These are phyloP conservation scores for Scleroderma citrinum DNA, from an alignment of 768 basidiomycete genomes.

Conservation along the genomic window DNA sequence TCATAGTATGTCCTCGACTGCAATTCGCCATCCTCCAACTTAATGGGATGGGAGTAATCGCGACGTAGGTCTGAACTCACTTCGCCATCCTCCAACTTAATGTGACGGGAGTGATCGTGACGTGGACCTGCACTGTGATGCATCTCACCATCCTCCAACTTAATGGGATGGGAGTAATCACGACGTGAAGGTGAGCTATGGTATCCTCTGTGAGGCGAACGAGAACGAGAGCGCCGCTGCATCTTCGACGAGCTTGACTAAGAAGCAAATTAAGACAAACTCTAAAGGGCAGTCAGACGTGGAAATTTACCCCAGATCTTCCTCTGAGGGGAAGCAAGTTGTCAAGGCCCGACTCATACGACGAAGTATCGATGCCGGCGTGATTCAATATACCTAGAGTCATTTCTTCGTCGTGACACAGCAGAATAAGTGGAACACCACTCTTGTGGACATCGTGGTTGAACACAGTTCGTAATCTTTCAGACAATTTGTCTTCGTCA, in stretches of 20 bases:
- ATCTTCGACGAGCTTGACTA: slow-evolving; percentile 6
- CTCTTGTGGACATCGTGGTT: slow-evolving; percentile 11
- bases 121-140: neutral
- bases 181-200: neutral
- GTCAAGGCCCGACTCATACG: slow-evolving; percentile 37
- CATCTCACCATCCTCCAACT: neutral
- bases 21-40: neutral
- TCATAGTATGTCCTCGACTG: neutral
- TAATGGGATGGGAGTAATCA: slow-evolving; percentile 2
- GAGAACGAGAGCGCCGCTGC: slow-evolving; percentile 5
- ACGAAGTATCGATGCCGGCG: slow-evolving; percentile 36
- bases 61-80: neutral
- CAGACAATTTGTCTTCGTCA: slow-evolving; percentile 7
- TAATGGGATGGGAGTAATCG: slow-evolving; percentile 2
- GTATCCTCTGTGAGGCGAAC: slow-evolving; percentile 4
- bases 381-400: slow-evolving; percentile 35
- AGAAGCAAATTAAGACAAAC: neutral
- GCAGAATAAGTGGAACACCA: slow-evolving; percentile 36
- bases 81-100: slow-evolving; percentile 1
- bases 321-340: slow-evolving; percentile 9
- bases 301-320: slow-evolving; percentile 5
- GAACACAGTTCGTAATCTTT: slow-evolving; percentile 17
- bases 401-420: slow-evolving; percentile 40
- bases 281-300: too few species aligned
- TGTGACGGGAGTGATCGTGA: slow-evolving; percentile 1